Evolutionary conservation across 1,139 yeast genomes (phyloP).

Genomic region (Eremothecium gossypii): DNA sequence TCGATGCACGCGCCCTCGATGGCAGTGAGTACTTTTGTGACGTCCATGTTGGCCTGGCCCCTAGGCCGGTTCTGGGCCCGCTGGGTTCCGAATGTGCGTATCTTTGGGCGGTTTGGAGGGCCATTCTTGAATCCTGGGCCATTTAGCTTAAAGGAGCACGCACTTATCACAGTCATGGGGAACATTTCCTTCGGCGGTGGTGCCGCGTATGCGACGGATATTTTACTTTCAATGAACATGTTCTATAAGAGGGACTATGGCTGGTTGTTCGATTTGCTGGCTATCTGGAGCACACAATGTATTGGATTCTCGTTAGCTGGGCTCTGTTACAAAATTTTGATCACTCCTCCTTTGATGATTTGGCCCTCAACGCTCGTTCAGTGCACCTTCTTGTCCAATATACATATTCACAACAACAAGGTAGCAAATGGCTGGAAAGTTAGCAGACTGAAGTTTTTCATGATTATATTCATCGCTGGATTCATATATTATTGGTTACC

Average conservation of each 20-base stretch:
- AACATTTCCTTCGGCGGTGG: constrained; percentile 51
- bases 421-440: constrained; percentile 48
- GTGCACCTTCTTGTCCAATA: constrained; percentile 41
- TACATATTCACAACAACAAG: constrained; percentile 43
- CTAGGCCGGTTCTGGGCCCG: constrained; percentile 45
- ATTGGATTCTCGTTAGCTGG: constrained; percentile 64
- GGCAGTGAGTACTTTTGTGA: constrained; percentile 44
- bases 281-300: constrained; percentile 48
- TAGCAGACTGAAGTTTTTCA: constrained; percentile 40
- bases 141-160: constrained; percentile 57
- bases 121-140: constrained; percentile 47
- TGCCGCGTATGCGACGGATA: constrained; percentile 54
- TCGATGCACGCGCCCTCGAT: constrained; percentile 51
- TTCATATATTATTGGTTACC: constrained; percentile 50
- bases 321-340: constrained; percentile 44
- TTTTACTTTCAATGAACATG: constrained; percentile 40
- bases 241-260: constrained; percentile 43
- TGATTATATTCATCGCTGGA: constrained; percentile 31
- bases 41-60: constrained; percentile 57
- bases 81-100: constrained; percentile 39
- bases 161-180: constrained; percentile 54
- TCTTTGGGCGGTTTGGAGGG: constrained; percentile 34
- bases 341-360: constrained; percentile 52
- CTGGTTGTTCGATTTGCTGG: constrained; percentile 43
- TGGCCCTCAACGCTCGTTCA: constrained; percentile 62